Percentiles rank a stretch among this genome's conserved stretches.
phyloP scores from a whole-genome alignment of 345 rosid genomes.

The Eucalyptus dawsonii region DNA sequence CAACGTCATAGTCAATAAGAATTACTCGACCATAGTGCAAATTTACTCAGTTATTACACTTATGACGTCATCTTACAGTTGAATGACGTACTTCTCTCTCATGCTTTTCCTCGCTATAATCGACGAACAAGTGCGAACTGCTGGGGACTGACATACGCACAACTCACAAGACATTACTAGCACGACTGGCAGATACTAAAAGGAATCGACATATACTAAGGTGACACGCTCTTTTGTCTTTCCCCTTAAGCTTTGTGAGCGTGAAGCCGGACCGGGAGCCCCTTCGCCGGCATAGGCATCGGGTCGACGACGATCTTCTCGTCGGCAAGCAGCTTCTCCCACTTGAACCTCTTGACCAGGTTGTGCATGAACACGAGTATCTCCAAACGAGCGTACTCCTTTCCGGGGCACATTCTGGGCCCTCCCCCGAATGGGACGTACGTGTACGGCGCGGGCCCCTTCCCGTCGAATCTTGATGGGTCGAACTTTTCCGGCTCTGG shows the following conservation, averaged over 20 bases:
- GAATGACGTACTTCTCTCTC: not conserved
- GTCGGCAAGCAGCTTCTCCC: constrained; percentile 18
- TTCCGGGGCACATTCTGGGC: constrained; percentile 41
- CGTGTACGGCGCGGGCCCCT: constrained; percentile 28
- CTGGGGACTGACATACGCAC: not conserved
- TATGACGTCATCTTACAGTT: not conserved
- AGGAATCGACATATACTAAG: not conserved
- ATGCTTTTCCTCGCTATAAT: not conserved
- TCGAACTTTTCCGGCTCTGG: constrained; percentile 31
- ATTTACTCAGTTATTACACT: not conserved
- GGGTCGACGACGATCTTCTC: constrained; percentile 29
- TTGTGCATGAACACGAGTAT: constrained; percentile 33
- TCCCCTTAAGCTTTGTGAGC: not conserved
- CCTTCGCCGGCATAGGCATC: constrained; percentile 24
- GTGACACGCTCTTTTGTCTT: not conserved
- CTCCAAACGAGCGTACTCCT: constrained; percentile 31
- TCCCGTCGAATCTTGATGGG: constrained; percentile 29
- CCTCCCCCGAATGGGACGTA: constrained; percentile 44
- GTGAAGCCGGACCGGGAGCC: constrained; percentile 20
- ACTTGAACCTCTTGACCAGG: constrained; percentile 24
- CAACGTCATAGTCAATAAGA: not conserved
- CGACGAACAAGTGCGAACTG: not conserved
- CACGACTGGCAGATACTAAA: not conserved
- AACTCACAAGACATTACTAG: not conserved
- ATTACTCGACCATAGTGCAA: not conserved